Conservation (phyloP, 768 basidiomycete species). For the Lactarius vividus region DNA sequence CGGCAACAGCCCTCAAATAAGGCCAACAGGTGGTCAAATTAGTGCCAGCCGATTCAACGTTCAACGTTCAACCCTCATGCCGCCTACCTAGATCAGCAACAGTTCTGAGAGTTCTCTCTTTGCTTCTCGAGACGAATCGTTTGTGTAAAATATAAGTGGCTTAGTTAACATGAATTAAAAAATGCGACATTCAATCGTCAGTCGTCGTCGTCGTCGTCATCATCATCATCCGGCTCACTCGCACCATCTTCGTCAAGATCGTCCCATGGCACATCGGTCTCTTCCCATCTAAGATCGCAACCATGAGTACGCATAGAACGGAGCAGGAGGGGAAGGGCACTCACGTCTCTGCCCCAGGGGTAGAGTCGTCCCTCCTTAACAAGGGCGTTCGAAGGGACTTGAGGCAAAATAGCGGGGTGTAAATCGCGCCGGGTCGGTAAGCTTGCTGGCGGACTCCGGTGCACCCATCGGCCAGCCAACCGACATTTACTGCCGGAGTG, state of each 20-base stretch:
- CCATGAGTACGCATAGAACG: not conserved
- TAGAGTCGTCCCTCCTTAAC: constrained; percentile 5
- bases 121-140: not conserved
- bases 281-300: constrained; percentile 14
- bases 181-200: not conserved
- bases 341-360: constrained; percentile 2
- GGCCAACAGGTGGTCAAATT: too few species aligned
- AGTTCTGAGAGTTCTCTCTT: not conserved
- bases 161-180: not conserved
- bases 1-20: too few species aligned
- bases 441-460: constrained; percentile 11
- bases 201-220: not conserved
- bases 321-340: not conserved
- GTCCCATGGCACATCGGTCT: constrained; percentile 17
- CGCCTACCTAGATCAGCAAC: not conserved
- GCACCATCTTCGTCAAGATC: constrained; percentile 14
- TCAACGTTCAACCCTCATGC: too few species aligned
- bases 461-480: constrained; percentile 12
- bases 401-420: constrained; percentile 15
- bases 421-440: not conserved
- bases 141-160: not conserved
- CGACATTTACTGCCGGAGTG: not conserved
- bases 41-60: too few species aligned
- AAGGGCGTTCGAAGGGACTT: not conserved
- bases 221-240: constrained; percentile 8